Evolutionary conservation across 2,329 filamentous ascomycete genomes (phyloP), one percentile per base, ranked within the genome.

Genomic region (Xylaria sp.): DNA sequence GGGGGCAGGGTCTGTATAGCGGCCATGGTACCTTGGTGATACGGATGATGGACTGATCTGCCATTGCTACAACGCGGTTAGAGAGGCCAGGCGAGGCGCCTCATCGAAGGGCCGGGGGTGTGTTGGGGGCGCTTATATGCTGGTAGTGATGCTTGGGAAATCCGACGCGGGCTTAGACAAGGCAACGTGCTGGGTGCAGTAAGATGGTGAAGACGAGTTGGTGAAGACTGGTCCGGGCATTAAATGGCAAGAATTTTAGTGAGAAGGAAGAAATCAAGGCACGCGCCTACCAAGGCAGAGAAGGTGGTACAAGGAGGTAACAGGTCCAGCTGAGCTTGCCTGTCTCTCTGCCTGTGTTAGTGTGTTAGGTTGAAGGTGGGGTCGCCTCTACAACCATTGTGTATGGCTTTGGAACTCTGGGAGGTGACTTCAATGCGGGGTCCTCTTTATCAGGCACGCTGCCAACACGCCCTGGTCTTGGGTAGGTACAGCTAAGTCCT

Each of bases 41-140:
- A 71, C 93, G 91, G 73, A 97, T 90, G 74, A 96, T 92, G 66
- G 92, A 93, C 80, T 96, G 93, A 80, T 96, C 93, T 69, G 90
- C 89, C 90, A 93, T 93, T 74, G 69, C 77, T 75, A 73, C 69
- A 22, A 61, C 42, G 38, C 56, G 57, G 45, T 61, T 31, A 58
- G 39, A 42, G 38, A 13, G 47, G 55, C 49, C 38, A 63, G 61
- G 63, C 51, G 25, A 56, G 55, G 22, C 31, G 59, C 69, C 57
- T 69, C 66, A 59, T 61, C 53, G 58, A 65, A 63, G 47, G 45
- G 20, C 36, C 27, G 31, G 39, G n/a, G 22, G 38, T 25, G 64
- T 47, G 60, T 54, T 39, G 51, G 27, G 44, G 56, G 55, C 27
- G 17, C 27, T 29, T 13, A 54, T 49, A 59, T 5, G 5, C 42